Conservation (phyloP, 1,139 yeast genomes). For the Taphrina betulina region DNA sequence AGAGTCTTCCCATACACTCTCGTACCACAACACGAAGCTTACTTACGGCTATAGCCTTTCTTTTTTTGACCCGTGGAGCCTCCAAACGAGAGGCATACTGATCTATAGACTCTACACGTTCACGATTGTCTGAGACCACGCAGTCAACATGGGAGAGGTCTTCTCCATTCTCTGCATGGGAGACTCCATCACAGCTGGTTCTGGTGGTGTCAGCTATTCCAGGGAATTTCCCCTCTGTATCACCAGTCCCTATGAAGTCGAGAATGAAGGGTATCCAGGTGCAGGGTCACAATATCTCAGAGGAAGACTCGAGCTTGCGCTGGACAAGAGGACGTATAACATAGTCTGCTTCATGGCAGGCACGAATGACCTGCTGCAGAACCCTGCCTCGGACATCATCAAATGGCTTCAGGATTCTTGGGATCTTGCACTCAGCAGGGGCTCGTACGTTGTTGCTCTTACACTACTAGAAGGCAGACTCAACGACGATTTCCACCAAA, state of each 20-base stretch:
- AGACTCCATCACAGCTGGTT: slow-evolving; percentile 6
- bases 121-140: too few relatives aligned
- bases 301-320: not conserved
- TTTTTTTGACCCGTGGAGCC: too few relatives aligned
- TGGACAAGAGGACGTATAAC: not conserved
- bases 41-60: too few relatives aligned
- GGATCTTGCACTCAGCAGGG: not conserved
- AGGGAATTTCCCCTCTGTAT: too few relatives aligned
- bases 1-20: too few relatives aligned
- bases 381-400: slow-evolving; percentile 4
- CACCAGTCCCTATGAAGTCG: slow-evolving; percentile 5
- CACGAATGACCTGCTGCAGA: slow-evolving; percentile 11
- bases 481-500: not conserved
- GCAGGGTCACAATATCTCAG: not conserved
- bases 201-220: not conserved
- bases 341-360: slow-evolving; percentile 10
- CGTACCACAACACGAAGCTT: too few relatives aligned
- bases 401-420: not conserved
- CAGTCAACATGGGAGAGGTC: slow-evolving; percentile 15
- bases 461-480: slow-evolving; percentile 10
- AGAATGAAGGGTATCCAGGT: slow-evolving; percentile 14
- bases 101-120: too few relatives aligned
- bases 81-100: too few relatives aligned
- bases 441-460: slow-evolving; percentile 4
- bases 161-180: slow-evolving; percentile 8